These are phyloP conservation scores for Boletellus dicymbophilus DNA, from an alignment of 1,284 basidiomycete genomes.

Conservation along the genomic window DNA sequence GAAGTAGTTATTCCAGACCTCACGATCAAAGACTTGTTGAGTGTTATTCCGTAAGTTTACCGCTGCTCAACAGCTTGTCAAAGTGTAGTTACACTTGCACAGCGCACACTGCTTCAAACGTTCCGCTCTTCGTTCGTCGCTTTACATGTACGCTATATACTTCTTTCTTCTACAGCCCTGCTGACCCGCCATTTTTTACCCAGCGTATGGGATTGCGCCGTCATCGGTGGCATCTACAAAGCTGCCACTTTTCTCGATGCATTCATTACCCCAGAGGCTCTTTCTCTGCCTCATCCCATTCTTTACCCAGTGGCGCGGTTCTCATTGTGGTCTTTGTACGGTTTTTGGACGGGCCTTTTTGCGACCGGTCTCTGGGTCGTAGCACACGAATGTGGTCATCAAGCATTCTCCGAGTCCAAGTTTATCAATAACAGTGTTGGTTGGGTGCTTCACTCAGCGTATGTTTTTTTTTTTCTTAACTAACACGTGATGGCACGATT, in stretches of 20 bases:
- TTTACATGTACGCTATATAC: slow-evolving; percentile 64
- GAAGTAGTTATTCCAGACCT: slow-evolving; percentile 78
- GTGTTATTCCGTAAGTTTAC: slow-evolving; percentile 79
- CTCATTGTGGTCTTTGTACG: slow-evolving; percentile 82
- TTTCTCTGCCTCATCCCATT: slow-evolving; percentile 62
- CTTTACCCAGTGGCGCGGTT: slow-evolving; percentile 69
- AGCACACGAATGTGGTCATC: slow-evolving; percentile 93
- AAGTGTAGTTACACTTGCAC: not conserved
- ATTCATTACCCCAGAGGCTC: slow-evolving; percentile 54
- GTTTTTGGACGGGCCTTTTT: slow-evolving; percentile 84
- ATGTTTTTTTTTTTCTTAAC: slow-evolving; percentile 32
- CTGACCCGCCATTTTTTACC: slow-evolving; percentile 12
- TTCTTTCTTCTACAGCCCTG: slow-evolving; percentile 23
- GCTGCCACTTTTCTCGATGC: slow-evolving; percentile 70
- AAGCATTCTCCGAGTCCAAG: slow-evolving; percentile 97
- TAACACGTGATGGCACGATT: slow-evolving; percentile 23
- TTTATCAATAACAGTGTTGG: slow-evolving; percentile 92
- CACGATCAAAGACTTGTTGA: slow-evolving; percentile 84
- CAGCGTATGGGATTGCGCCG: slow-evolving; percentile 75
- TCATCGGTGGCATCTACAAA: slow-evolving; percentile 75
- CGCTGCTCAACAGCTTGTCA: not conserved
- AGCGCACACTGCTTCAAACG: slow-evolving; percentile 94
- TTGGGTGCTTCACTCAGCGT: slow-evolving; percentile 93
- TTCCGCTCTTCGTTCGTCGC: slow-evolving; percentile 81
- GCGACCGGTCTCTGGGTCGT: slow-evolving; percentile 95